A percentile compares a stretch with the other conserved stretches of the same genome.
Evolutionary conservation across 257 asterid genomes (phyloP).

Genomic region (Solanum ahanhuiri): DNA sequence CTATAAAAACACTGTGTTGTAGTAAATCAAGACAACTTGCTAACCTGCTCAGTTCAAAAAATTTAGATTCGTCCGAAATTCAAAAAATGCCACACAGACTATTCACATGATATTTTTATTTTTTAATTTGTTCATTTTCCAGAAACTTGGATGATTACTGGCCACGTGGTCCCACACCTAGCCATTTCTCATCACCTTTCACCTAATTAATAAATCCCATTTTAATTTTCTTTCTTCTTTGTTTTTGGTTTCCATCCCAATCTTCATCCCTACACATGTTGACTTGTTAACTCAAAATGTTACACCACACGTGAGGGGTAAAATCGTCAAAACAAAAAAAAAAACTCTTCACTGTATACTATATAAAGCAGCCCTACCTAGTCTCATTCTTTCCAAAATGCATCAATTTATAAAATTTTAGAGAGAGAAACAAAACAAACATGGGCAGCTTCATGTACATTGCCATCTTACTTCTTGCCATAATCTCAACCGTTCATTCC

Average conservation of each 20-base stretch:
- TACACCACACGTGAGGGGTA: slow-evolving; percentile 52
- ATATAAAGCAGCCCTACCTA: slow-evolving; percentile 10
- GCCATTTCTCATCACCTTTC: no score
- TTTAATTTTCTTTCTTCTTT: no score
- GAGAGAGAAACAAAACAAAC: not conserved
- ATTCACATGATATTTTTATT: no score
- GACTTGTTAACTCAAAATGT: slow-evolving; percentile 30
- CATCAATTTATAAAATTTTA: slow-evolving; percentile 14
- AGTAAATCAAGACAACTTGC: no score
- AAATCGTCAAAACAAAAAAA: slow-evolving; percentile 15
- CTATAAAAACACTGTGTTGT: no score
- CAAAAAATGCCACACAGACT: no score
- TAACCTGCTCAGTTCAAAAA: no score
- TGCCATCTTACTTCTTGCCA: slow-evolving; percentile 7
- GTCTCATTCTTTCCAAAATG: slow-evolving; percentile 7
- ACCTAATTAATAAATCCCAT: no score
- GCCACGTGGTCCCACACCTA: no score
- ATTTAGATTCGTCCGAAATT: no score
- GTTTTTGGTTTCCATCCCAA: not conserved
- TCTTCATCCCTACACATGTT: slow-evolving; percentile 37
- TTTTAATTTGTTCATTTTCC: no score
- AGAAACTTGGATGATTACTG: no score
- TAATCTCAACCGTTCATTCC: slow-evolving; percentile 18
- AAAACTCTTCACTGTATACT: not conserved
- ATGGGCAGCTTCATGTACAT: slow-evolving; percentile 18